Evolutionary conservation across 2,329 filamentous ascomycete species (phyloP).

Genomic region (Tolypocladium tundrense): DNA sequence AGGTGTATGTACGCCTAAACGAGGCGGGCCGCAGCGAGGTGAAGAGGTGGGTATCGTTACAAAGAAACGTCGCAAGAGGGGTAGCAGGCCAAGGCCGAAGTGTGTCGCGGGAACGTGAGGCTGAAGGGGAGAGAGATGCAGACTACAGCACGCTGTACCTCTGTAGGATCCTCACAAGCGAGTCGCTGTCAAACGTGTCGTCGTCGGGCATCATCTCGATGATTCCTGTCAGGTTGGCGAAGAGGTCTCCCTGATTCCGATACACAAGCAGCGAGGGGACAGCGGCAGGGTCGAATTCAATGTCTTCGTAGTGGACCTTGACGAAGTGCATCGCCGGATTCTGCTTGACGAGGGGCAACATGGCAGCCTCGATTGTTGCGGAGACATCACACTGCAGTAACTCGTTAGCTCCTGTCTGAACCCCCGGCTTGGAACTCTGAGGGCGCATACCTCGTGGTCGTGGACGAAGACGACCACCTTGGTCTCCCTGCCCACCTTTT

Average conservation of each 20-base stretch:
- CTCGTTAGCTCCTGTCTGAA: constrained; percentile 4
- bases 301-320: constrained; percentile 82
- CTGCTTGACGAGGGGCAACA: constrained; percentile 62
- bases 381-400: constrained; percentile 64
- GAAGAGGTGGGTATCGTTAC: neutral
- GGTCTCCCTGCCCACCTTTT: constrained; percentile 73
- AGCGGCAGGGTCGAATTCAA: constrained; percentile 83
- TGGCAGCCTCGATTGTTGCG: constrained; percentile 64
- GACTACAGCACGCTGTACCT: constrained; percentile 41
- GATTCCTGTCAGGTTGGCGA: constrained; percentile 80
- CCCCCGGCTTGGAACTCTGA: neutral
- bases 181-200: constrained; percentile 44
- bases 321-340: constrained; percentile 73
- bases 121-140: neutral
- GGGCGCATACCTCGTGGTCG: constrained; percentile 64
- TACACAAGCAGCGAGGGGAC: constrained; percentile 87
- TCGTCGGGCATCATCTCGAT: constrained; percentile 74
- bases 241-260: constrained; percentile 75
- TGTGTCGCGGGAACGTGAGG: neutral
- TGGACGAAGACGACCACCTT: constrained; percentile 90
- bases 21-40: neutral
- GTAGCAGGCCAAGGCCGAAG: neutral
- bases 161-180: constrained; percentile 41
- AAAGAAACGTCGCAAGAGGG: neutral
- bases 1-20: neutral